Evolutionary conservation across 2,329 filamentous ascomycete genomes (phyloP).

Genomic region (Aspergillus viridinutans): DNA sequence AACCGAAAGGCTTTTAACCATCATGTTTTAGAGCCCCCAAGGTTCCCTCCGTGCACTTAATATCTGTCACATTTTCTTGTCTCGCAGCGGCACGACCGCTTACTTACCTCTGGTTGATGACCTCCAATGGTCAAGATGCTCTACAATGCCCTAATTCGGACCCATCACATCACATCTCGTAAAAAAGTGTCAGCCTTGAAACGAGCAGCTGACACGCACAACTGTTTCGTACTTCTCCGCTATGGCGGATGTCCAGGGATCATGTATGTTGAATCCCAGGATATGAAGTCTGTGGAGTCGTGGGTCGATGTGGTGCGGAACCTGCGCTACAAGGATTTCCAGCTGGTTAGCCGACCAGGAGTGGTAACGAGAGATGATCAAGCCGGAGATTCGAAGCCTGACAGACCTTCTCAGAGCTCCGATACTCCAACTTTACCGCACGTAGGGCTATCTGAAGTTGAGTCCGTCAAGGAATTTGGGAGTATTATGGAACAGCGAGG

Average conservation of each 20-base stretch:
- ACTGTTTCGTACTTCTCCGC: constrained; percentile 62
- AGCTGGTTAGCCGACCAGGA: constrained; percentile 55
- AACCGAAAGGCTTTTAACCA: not conserved
- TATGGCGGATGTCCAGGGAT: constrained; percentile 68
- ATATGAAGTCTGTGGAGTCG: constrained; percentile 51
- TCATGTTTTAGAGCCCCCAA: too few species aligned
- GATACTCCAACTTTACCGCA: not conserved
- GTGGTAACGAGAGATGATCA: constrained; percentile 21
- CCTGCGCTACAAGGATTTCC: constrained; percentile 69
- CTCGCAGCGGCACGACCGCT: not conserved
- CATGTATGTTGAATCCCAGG: constrained; percentile 67
- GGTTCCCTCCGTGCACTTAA: not conserved
- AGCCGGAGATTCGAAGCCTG: not conserved
- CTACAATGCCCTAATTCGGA: constrained; percentile 65
- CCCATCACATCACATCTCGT: constrained; percentile 75
- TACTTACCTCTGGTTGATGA: not conserved
- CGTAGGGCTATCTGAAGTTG: constrained; percentile 51
- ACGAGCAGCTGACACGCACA: constrained; percentile 56
- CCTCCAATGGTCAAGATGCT: constrained; percentile 13
- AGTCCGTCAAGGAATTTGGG: constrained; percentile 62
- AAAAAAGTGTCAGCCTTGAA: constrained; percentile 67
- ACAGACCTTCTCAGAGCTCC: not conserved
- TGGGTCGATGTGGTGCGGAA: constrained; percentile 65
- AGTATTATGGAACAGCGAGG: constrained; percentile 57
- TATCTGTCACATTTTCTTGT: not conserved